These are phyloP conservation scores for Backusella tuberculispora DNA, from an alignment of 192 early-diverging fungal species.

Conservation along the genomic window DNA sequence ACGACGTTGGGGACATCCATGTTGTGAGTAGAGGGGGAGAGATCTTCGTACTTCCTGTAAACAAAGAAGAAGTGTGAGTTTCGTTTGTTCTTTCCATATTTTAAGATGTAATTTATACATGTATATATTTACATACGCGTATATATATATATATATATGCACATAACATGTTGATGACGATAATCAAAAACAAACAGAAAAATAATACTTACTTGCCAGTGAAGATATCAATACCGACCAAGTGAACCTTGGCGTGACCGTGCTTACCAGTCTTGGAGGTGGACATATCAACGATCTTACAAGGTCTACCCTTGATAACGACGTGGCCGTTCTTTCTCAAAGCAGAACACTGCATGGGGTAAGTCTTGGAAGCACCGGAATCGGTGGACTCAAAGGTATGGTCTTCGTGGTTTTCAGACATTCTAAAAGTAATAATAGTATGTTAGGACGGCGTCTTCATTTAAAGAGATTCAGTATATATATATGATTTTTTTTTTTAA, in stretches of 20 bases:
- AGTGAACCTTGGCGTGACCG: slow-evolving; percentile 99
- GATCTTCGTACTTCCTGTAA: slow-evolving; percentile 89
- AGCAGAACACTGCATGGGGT: slow-evolving; percentile 99
- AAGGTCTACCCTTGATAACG: slow-evolving; percentile 98
- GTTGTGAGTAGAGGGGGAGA: slow-evolving; percentile 99
- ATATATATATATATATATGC: neutral
- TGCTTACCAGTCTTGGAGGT: slow-evolving; percentile 99
- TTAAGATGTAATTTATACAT: slow-evolving; percentile 7
- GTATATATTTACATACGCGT: neutral
- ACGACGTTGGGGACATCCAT: slow-evolving; percentile 97
- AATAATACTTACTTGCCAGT: slow-evolving; percentile 70
- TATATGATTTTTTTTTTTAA: neutral
- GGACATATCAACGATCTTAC: slow-evolving; percentile 99
- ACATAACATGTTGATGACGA: neutral
- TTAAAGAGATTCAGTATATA: neutral
- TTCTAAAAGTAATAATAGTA: slow-evolving; percentile 28
- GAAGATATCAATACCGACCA: slow-evolving; percentile 96
- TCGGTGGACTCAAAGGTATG: slow-evolving; percentile 74
- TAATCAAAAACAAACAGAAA: neutral
- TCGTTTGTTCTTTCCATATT: neutral
- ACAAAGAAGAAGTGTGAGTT: slow-evolving; percentile 8
- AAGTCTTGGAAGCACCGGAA: slow-evolving; percentile 91
- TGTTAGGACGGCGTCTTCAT: neutral
- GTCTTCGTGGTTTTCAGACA: slow-evolving; percentile 71
- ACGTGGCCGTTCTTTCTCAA: slow-evolving; percentile 99